These are phyloP conservation scores for Zoysia pacifica DNA, from an alignment of 176 grass and related monocot species.

Conservation along the genomic window DNA sequence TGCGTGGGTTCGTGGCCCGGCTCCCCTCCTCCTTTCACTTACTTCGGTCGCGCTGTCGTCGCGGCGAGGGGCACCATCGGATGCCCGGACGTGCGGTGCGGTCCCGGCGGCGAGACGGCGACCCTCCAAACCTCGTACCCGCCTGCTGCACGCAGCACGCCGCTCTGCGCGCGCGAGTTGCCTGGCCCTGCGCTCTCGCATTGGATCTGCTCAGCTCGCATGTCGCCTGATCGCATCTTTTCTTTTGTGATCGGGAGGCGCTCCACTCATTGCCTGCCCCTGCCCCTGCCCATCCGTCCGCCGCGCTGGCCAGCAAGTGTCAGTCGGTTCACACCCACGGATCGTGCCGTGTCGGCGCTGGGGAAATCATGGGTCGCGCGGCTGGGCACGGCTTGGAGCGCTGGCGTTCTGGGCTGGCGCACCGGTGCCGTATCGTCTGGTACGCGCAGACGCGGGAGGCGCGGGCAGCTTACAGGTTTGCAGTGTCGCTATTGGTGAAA, in stretches of 20 bases:
- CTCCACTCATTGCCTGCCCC: not conserved
- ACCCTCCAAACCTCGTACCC: conserved; percentile 31
- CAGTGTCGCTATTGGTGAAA: not conserved
- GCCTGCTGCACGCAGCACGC: not conserved
- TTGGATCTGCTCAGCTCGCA: not conserved
- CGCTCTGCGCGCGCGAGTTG: not conserved
- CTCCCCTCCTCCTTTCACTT: not conserved
- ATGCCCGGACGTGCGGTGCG: not conserved
- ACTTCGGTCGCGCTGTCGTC: not conserved
- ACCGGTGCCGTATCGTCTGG: not conserved
- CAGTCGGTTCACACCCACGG: not conserved
- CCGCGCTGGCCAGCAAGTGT: not conserved
- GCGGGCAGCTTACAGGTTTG: not conserved
- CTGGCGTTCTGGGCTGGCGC: not conserved
- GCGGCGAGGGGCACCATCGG: not conserved
- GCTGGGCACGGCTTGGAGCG: not conserved
- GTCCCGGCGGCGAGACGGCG: not conserved
- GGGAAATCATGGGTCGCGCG: not conserved
- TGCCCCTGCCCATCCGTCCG: not conserved
- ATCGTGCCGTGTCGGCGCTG: conserved; percentile 6
- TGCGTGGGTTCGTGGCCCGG: no score
- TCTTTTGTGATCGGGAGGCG: not conserved
- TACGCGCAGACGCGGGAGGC: not conserved
- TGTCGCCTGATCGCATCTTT: not conserved
- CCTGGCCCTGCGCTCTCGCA: not conserved